Base-by-base conservation (phyloP, 805 yeast species). In the Starmera caribaea region DNA sequence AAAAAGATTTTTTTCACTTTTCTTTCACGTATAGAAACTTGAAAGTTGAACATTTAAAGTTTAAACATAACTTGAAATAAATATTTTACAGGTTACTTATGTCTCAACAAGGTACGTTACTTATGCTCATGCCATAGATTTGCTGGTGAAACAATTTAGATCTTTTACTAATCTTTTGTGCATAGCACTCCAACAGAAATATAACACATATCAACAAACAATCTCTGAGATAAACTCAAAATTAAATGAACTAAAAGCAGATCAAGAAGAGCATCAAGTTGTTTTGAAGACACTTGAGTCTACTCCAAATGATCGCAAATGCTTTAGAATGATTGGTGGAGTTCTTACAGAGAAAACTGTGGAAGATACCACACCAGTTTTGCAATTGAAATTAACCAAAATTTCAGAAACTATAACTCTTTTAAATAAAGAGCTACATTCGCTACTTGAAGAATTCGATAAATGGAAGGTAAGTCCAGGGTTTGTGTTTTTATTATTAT, bases 251-350 rank as follows among this genome's bases (percentile, higher is more conserved):
- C 49, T 76, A 13, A 69, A 71, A 37, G 62, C 64, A 32, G 80
- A 75, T 43, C 61, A 68, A 32, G 70, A 66, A 38, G 71, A 68
- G 41, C 68, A 62, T 42, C 65, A 65, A 30, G 62, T 81, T 14
- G 92, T 83, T 1, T 51, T 80, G 12, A 72, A 68, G 16, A 79
- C 90, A 2, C 59, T 83, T 27, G 46, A 59, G 34, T 64, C 61
- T 1, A 65, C 76, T 9, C 77, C 79, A 17, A 45, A 49, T 2
- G 76, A 71, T 35, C 74, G 98, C 44, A 79, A 80, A 55, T 87
- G 97, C 54, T 88, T 78, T 63, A 77, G 95, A 52, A 87, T 92
- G 96, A 74, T 90, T 28, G 97, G 96, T 21, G 94, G 96, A 9
- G 95, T 89, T 4, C 68, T 90, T 28, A 83, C 89, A 14, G 94